These are phyloP conservation scores for Colletotrichum somersetense DNA, from an alignment of 2,329 filamentous ascomycete species.

Conservation along the genomic window DNA sequence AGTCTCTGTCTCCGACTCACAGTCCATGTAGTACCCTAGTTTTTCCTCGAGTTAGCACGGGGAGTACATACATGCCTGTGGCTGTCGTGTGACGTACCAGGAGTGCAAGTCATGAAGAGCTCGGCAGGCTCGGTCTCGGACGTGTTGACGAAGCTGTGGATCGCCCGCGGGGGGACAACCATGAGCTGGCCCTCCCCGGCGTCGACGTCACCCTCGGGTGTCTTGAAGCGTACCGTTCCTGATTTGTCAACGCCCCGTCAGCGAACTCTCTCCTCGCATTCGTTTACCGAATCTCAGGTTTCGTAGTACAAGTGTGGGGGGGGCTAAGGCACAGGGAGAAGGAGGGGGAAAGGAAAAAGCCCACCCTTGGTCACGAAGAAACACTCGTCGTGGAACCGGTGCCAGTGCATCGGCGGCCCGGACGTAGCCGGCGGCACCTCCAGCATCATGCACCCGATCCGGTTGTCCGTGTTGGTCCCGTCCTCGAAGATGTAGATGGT, in stretches of 20 bases:
- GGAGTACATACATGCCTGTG: not conserved
- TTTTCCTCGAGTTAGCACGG: constrained; percentile 14
- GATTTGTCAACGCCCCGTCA: not conserved
- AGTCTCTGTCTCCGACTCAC: constrained; percentile 44
- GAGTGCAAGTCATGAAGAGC: constrained; percentile 55
- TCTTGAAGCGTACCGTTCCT: constrained; percentile 50
- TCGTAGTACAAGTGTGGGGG: too few relatives aligned
- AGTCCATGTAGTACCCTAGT: constrained; percentile 53
- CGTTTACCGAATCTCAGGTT: not conserved
- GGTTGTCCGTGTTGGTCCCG: constrained; percentile 51
- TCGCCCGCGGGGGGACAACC: constrained; percentile 52
- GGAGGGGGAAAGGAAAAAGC: not conserved
- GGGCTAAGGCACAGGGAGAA: not conserved
- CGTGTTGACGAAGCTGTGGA: constrained; percentile 53
- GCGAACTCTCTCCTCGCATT: not conserved
- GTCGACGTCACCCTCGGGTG: constrained; percentile 49
- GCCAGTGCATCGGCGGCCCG: constrained; percentile 55
- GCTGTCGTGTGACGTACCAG: constrained; percentile 43
- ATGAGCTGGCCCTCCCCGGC: constrained; percentile 51
- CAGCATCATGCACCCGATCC: constrained; percentile 50
- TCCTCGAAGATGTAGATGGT: constrained; percentile 53
- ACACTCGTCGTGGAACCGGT: constrained; percentile 54
- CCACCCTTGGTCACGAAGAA: constrained; percentile 53
- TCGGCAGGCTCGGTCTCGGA: constrained; percentile 50
- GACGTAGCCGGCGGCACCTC: constrained; percentile 49